phyloP scores from a whole-genome alignment of 2,329 filamentous ascomycete species.

The Penicillium sp. region DNA sequence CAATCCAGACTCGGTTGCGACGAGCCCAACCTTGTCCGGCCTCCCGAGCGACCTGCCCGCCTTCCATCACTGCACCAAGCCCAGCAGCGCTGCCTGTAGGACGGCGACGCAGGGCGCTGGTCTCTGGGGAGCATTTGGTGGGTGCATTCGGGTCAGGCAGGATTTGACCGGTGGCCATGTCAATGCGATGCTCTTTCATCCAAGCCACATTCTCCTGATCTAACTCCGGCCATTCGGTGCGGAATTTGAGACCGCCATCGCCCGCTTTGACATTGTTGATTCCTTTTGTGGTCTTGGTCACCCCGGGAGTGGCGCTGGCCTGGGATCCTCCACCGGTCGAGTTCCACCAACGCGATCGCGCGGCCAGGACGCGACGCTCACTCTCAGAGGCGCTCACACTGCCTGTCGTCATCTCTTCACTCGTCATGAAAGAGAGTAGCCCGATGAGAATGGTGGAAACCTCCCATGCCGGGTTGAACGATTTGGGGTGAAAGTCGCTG shows the following conservation, averaged over 20 bases:
- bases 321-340: slow-evolving; percentile 80
- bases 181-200: slow-evolving; percentile 79
- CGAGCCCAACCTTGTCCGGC: slow-evolving; percentile 77
- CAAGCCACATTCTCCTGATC: slow-evolving; percentile 86
- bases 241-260: slow-evolving; percentile 87
- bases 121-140: slow-evolving; percentile 55
- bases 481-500: slow-evolving; percentile 94
- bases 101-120: slow-evolving; percentile 58
- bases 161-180: slow-evolving; percentile 65
- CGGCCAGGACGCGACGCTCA: slow-evolving; percentile 73
- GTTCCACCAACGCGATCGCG: slow-evolving; percentile 90
- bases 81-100: slow-evolving; percentile 51
- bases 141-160: slow-evolving; percentile 50
- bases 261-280: slow-evolving; percentile 78
- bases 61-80: slow-evolving; percentile 66
- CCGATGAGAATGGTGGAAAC: slow-evolving; percentile 95
- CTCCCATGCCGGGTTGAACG: slow-evolving; percentile 97
- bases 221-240: slow-evolving; percentile 79
- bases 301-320: slow-evolving; percentile 41
- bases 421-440: slow-evolving; percentile 94
- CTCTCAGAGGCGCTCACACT: slow-evolving; percentile 69
- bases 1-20: slow-evolving; percentile 70
- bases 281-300: slow-evolving; percentile 57
- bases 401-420: slow-evolving; percentile 96
- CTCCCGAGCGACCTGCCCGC: slow-evolving; percentile 65